A percentile compares a stretch with the other conserved stretches of the same genome.
phyloP scores from a whole-genome alignment of 2,329 filamentous ascomycete genomes.

The Fusarium hainanense region DNA sequence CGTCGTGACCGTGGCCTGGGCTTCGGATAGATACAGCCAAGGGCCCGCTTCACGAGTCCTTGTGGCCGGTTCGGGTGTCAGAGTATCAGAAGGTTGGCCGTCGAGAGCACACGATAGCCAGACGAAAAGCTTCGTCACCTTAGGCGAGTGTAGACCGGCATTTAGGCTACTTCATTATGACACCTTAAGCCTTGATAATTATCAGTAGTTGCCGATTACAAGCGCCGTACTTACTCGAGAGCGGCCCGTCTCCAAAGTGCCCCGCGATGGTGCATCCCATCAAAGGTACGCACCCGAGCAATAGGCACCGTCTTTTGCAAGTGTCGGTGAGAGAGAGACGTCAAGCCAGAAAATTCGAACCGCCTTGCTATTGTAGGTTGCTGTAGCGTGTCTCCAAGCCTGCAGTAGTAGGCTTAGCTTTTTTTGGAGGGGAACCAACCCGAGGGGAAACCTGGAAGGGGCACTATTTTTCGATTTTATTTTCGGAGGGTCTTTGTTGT shows the following conservation, averaged over 20 bases:
- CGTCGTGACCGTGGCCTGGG: slow-evolving; percentile 27
- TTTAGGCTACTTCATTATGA: neutral
- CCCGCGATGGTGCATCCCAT: slow-evolving; percentile 37
- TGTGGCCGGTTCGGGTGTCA: slow-evolving; percentile 4
- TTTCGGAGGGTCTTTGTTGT: slow-evolving; percentile 32
- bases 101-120: neutral
- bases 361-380: slow-evolving; percentile 35
- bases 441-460: slow-evolving; percentile 40
- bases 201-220: neutral
- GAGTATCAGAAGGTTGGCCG: neutral
- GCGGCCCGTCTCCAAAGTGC: slow-evolving; percentile 36
- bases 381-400: slow-evolving; percentile 28
- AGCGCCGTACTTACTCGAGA: slow-evolving; percentile 20
- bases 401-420: slow-evolving; percentile 26
- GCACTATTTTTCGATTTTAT: slow-evolving; percentile 43
- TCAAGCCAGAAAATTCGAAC: slow-evolving; percentile 12
- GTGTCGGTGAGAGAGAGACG: slow-evolving; percentile 40
- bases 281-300: slow-evolving; percentile 40
- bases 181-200: neutral
- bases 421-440: slow-evolving; percentile 26
- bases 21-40: slow-evolving; percentile 29
- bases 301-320: slow-evolving; percentile 37
- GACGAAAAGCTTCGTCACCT: neutral
- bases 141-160: neutral
- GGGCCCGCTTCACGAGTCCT: slow-evolving; percentile 19